Conservation (phyloP, 768 basidiomycete species). For the Piloderma croceum region DNA sequence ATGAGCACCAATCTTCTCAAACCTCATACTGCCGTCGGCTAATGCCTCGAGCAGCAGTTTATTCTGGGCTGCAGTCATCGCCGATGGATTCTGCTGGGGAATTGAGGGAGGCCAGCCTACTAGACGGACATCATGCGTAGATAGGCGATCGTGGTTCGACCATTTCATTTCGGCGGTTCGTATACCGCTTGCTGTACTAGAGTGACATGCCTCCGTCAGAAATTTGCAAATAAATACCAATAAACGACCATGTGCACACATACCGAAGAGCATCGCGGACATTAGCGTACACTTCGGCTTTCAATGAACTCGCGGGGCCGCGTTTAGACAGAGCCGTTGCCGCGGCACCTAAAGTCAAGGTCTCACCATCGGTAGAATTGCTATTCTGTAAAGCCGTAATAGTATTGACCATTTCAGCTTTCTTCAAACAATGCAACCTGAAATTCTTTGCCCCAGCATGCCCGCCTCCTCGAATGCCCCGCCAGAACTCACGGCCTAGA, state of each 20-base stretch:
- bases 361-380: slow-evolving; percentile 7
- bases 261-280: slow-evolving; percentile 54
- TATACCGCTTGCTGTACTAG: slow-evolving; percentile 49
- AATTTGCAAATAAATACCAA: slow-evolving; percentile 3
- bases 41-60: slow-evolving; percentile 47
- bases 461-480: slow-evolving; percentile 53
- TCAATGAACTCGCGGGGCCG: slow-evolving; percentile 30
- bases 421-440: slow-evolving; percentile 39
- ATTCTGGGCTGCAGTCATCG: slow-evolving; percentile 50
- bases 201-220: slow-evolving; percentile 4
- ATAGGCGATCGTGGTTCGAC: slow-evolving; percentile 57
- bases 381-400: slow-evolving; percentile 5
- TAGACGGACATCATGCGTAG: slow-evolving; percentile 51
- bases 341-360: slow-evolving; percentile 18
- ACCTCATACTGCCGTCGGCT: too few relatives aligned
- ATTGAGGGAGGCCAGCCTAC: slow-evolving; percentile 60
- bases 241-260: slow-evolving; percentile 7
- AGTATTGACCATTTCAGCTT: slow-evolving; percentile 13
- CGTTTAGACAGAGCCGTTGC: slow-evolving; percentile 26
- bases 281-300: slow-evolving; percentile 50
- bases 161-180: slow-evolving; percentile 73
- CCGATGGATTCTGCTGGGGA: slow-evolving; percentile 58
- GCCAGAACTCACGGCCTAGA: slow-evolving; percentile 62
- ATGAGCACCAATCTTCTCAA: too few relatives aligned
- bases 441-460: slow-evolving; percentile 52